Base-by-base conservation (phyloP, 2,329 filamentous ascomycete genomes). In the Rhinocladiella mackenziei region DNA sequence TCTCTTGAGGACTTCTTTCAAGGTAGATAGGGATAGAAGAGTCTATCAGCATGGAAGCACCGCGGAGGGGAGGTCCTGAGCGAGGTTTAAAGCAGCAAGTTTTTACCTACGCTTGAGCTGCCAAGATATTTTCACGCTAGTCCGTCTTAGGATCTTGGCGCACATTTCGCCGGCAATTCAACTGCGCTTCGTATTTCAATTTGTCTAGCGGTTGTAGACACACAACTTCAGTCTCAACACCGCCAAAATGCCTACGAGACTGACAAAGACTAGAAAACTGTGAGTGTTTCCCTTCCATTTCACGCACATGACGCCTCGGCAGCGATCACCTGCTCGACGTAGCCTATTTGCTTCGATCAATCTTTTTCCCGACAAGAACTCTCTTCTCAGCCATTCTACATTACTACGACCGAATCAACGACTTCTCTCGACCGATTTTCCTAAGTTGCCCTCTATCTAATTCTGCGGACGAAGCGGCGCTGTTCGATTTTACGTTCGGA, bases 1-100 rank as follows among this genome's bases (percentile, higher is more conserved):
- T 67, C 68, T 5, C 58, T 83, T 54, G 71, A 72, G 7, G 60
- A 59, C 0, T 85, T 84, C 56, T 84, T 84, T 57, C 37, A 19
- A 13, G 37, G 35, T 14, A 50, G 45, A 22, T 22, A 3, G 17
- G n/a, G 18, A 35, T 35, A 35, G 11, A 35, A n/a, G n/a, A n/a
- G n/a, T n/a, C n/a, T n/a, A n/a, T n/a, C 13, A 33, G 4, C 30
- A 30, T 11, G 19, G 30, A 33, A 6, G 10, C 19, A 18, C 15
- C 8, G 7, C n/a, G n/a, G n/a, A n/a, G n/a, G n/a, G n/a, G n/a
- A n/a, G n/a, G n/a, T n/a, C n/a, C n/a, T n/a, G n/a, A n/a, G n/a
- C n/a, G n/a, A n/a, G n/a, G n/a, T n/a, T n/a, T n/a, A n/a, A n/a
- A n/a, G n/a, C n/a, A n/a, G n/a, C n/a, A n/a, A n/a, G n/a, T 32